phyloP scores from a whole-genome alignment of 2,329 filamentous ascomycete species.

The Fusarium compactum region DNA sequence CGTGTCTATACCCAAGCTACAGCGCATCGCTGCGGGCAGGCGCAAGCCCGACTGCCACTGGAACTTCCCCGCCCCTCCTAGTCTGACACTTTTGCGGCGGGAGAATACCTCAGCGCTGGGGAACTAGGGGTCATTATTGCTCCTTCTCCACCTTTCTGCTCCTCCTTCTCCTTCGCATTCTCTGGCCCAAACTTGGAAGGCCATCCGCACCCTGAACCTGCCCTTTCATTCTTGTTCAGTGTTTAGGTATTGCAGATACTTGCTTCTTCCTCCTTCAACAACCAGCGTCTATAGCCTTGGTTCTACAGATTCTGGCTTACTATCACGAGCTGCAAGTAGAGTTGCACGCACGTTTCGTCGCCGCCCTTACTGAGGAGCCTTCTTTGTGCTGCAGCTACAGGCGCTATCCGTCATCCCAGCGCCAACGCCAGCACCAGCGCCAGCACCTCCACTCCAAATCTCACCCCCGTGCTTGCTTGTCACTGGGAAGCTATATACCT shows the following conservation, averaged over 20 bases:
- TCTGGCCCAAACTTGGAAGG: constrained; percentile 33
- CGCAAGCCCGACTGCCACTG: constrained; percentile 26
- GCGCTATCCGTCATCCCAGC: constrained; percentile 31
- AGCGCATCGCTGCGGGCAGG: neutral
- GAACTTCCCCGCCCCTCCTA: constrained; percentile 30
- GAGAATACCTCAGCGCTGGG: constrained; percentile 32
- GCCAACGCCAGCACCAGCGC: constrained; percentile 29
- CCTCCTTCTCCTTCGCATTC: constrained; percentile 37
- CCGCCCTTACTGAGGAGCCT: constrained; percentile 25
- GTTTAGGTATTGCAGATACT: neutral
- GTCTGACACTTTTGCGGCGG: constrained; percentile 32
- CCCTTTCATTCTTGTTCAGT: constrained; percentile 35
- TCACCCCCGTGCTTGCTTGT: constrained; percentile 33
- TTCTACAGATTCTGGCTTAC: constrained; percentile 23
- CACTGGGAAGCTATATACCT: constrained; percentile 32
- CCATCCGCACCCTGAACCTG: constrained; percentile 21
- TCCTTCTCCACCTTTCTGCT: constrained; percentile 47
- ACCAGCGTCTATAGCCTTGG: constrained; percentile 15
- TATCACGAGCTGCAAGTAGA: constrained; percentile 25
- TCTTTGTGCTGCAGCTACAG: constrained; percentile 34
- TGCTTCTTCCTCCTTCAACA: constrained; percentile 24
- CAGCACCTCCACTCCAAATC: constrained; percentile 39
- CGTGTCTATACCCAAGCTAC: constrained; percentile 1
- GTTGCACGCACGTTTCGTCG: constrained; percentile 15
- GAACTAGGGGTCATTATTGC: constrained; percentile 32